Evolutionary conservation across 176 grass and related monocot genomes (phyloP).

Genomic region (maize (Zea mays)): Zm-B73-REFERENCE-NAM-5.0 NC_050100.1:7888501-7889000

Average conservation of each 20-base stretch:
- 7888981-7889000: slow-evolving; percentile 15
- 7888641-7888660: not conserved
- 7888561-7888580: not conserved
- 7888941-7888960: slow-evolving; percentile 20
- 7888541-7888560: slow-evolving; percentile 1
- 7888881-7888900: slow-evolving; percentile 15
- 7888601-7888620: not conserved
- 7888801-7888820: slow-evolving; percentile 21
- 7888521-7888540: not conserved
- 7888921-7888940: not conserved
- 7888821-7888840: slow-evolving; percentile 23
- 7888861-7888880: not conserved
- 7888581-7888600: not conserved
- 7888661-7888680: not conserved
- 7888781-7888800: slow-evolving; percentile 2
- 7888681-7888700: not conserved
- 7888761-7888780: not conserved
- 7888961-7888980: slow-evolving; percentile 14
- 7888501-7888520: slow-evolving; percentile 2
- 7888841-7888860: slow-evolving; percentile 14
- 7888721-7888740: slow-evolving; percentile 17
- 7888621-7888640: not conserved
- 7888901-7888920: slow-evolving; percentile 18
- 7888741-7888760: slow-evolving; percentile 4
- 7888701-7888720: slow-evolving; percentile 6